Conservation (phyloP, 2,329 filamentous ascomycete species). For the Diaporthe citriasiana region DNA sequence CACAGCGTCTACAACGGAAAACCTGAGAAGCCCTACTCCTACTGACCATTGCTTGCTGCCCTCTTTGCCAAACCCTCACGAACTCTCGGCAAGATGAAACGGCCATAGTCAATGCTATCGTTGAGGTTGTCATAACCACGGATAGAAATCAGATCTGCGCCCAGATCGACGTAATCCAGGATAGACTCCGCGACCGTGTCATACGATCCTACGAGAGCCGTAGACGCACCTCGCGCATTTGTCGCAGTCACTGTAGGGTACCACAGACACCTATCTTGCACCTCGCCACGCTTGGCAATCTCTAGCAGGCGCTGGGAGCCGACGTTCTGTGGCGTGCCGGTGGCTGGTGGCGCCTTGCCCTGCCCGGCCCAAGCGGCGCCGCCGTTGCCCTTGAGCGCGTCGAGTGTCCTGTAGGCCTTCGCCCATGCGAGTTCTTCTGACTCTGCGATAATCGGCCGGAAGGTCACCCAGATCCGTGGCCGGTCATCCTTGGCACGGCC, state of each 20-base stretch:
- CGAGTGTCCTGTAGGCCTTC: constrained; percentile 70
- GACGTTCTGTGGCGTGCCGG: constrained; percentile 66
- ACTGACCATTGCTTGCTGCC: background rate
- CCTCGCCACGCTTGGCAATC: constrained; percentile 68
- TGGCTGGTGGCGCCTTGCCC: constrained; percentile 52
- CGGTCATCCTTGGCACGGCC: constrained; percentile 63
- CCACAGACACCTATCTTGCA: constrained; percentile 74
- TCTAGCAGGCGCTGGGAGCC: constrained; percentile 71
- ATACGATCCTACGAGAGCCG: constrained; percentile 68
- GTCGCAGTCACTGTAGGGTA: constrained; percentile 74
- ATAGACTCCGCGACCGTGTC: constrained; percentile 68
- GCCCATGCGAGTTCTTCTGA: constrained; percentile 74
- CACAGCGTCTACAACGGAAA: too few species aligned
- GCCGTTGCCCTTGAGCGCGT: constrained; percentile 61
- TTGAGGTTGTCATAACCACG: constrained; percentile 73
- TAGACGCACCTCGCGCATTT: constrained; percentile 71
- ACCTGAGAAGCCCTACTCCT: background rate
- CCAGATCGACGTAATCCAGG: constrained; percentile 70
- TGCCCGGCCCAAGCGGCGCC: constrained; percentile 40
- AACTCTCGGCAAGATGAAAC: constrained; percentile 67
- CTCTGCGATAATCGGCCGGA: constrained; percentile 72
- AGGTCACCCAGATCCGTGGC: constrained; percentile 75
- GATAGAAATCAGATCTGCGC: constrained; percentile 70
- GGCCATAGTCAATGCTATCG: constrained; percentile 71
- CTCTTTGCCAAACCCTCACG: constrained; percentile 51